Conservation (phyloP, 2,329 filamentous ascomycete species). For the Alternaria longipes region DNA sequence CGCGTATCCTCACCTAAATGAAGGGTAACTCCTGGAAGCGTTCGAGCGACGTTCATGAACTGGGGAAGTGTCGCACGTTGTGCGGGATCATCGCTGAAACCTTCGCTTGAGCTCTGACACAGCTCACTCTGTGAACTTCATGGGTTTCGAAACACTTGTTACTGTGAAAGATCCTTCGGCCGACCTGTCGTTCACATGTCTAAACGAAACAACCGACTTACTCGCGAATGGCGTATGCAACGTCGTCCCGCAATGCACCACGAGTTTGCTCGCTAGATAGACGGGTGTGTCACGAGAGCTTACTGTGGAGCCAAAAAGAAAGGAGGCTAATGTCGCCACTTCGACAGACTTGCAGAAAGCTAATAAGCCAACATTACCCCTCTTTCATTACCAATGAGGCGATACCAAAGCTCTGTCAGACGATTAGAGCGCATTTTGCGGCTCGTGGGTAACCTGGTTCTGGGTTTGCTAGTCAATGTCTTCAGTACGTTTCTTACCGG, state of each 20-base stretch:
- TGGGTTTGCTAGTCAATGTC: constrained; percentile 20
- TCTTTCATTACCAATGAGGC: constrained; percentile 27
- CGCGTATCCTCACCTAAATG: constrained; percentile 3
- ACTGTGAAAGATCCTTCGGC: constrained; percentile 3
- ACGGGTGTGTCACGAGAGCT: constrained; percentile 12
- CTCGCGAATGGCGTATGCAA: constrained; percentile 1
- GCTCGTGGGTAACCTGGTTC: constrained; percentile 14
- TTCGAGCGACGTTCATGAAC: constrained; percentile 10
- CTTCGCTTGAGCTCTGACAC: constrained; percentile 26
- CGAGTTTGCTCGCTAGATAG: constrained; percentile 9
- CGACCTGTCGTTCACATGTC: constrained; percentile 3
- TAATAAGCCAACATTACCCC: constrained; percentile 36
- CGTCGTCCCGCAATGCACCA: constrained; percentile 11
- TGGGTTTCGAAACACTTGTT: constrained; percentile 24
- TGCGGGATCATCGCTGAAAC: constrained; percentile 21
- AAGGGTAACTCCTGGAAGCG: constrained; percentile 16
- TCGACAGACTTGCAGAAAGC: constrained; percentile 36
- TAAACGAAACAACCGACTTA: constrained; percentile 16
- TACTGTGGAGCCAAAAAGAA: constrained; percentile 20
- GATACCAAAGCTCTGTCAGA: constrained; percentile 15
- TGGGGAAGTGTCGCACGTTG: constrained; percentile 17
- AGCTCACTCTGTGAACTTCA: constrained; percentile 13
- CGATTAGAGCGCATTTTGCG: constrained; percentile 27
- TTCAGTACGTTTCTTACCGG: constrained; percentile 23
- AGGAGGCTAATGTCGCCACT: constrained; percentile 34